These are phyloP conservation scores for Vigna hirtella DNA, from an alignment of 306 rosid genomes.

Conservation along the genomic window DNA sequence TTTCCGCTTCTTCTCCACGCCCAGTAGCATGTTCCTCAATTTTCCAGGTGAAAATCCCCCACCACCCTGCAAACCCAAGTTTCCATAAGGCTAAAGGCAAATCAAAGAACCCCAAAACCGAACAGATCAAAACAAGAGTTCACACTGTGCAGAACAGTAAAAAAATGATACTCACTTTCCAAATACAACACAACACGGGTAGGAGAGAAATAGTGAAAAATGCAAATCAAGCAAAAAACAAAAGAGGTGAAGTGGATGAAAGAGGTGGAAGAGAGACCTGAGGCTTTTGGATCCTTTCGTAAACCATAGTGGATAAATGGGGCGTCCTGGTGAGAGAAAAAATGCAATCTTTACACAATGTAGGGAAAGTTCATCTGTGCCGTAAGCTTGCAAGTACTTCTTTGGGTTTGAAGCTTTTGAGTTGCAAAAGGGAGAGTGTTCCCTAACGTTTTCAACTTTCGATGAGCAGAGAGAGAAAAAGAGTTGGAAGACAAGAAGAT, in stretches of 20 bases:
- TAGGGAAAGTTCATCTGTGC: conserved; percentile 27
- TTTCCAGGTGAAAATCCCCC: conserved; percentile 97
- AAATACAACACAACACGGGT: conserved; percentile 10
- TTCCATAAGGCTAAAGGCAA: conserved; percentile 28
- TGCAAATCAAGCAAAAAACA: not conserved
- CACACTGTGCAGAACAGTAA: conserved; percentile 39
- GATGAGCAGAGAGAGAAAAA: conserved; percentile 19
- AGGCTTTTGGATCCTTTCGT: conserved; percentile 94
- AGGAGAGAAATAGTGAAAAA: conserved; percentile 24
- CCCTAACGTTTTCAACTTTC: not conserved
- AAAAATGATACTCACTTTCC: conserved; percentile 14
- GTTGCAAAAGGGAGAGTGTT: conserved; percentile 28
- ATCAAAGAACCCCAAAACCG: conserved; percentile 29
- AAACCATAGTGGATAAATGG: conserved; percentile 68
- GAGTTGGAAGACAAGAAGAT: conserved; percentile 14
- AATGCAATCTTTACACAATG: conserved; percentile 47
- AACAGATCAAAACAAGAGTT: conserved; percentile 48
- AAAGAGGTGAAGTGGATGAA: conserved; percentile 1
- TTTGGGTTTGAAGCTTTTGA: conserved; percentile 39
- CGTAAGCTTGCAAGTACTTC: not conserved
- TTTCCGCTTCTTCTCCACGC: conserved; percentile 88
- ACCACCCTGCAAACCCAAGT: conserved; percentile 61
- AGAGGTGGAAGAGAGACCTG: conserved; percentile 59
- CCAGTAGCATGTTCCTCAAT: conserved; percentile 81
- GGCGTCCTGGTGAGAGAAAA: conserved; percentile 35